Conservation (phyloP, 2,329 filamentous ascomycete species). For the Xylaria sp. region DNA sequence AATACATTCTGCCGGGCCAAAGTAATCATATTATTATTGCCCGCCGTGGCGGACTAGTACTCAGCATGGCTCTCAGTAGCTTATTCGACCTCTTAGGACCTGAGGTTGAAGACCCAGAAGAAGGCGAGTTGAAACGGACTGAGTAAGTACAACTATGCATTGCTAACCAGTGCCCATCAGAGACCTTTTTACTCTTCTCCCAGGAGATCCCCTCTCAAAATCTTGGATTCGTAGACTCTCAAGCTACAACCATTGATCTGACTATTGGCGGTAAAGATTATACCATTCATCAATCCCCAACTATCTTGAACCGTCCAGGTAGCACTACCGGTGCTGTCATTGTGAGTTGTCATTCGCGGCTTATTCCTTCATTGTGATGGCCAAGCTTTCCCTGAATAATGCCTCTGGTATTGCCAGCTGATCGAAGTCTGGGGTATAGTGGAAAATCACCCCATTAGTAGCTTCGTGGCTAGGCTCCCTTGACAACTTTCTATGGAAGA, state of each 20-base stretch:
- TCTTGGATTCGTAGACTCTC: constrained; percentile 85
- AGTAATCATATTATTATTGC: not conserved
- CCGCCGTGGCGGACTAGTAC: not conserved
- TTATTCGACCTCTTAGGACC: constrained; percentile 42
- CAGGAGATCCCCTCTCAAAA: constrained; percentile 77
- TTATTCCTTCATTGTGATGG: not conserved
- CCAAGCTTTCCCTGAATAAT: not conserved
- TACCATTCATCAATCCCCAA: constrained; percentile 83
- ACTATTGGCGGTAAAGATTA: constrained; percentile 76
- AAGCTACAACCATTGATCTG: constrained; percentile 71
- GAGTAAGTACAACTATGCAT: constrained; percentile 24
- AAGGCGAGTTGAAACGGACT: constrained; percentile 37
- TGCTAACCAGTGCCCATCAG: constrained; percentile 57
- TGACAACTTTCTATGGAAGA: constrained; percentile 70
- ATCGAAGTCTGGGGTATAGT: constrained; percentile 52
- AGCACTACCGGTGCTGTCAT: constrained; percentile 85
- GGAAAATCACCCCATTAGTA: constrained; percentile 88
- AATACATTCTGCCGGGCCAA: constrained; percentile 5
- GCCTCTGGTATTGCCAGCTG: not conserved
- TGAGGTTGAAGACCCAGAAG: constrained; percentile 50
- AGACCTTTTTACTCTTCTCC: constrained; percentile 89
- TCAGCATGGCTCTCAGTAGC: constrained; percentile 37
- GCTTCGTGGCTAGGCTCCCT: constrained; percentile 79
- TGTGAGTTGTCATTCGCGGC: constrained; percentile 17
- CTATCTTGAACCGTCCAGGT: constrained; percentile 76